Percentiles rank a stretch among this genome's conserved stretches.
Conservation (phyloP, 495 filamentous ascomycete genomes). For the Aspergillus carlsbadensis region DNA sequence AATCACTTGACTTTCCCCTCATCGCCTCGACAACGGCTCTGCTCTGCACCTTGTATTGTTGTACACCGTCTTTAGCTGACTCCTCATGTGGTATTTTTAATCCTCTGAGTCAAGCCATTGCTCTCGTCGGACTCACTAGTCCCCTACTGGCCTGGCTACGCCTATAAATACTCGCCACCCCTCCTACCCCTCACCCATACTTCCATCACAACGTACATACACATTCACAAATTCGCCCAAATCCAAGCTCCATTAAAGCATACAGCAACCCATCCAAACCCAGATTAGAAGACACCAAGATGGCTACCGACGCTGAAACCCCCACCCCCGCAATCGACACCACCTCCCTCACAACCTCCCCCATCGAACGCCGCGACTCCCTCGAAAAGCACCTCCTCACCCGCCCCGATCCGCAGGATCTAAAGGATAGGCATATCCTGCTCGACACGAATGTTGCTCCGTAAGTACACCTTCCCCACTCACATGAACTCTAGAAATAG, state of each 20-base stretch:
- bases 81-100: not conserved
- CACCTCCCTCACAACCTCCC: slow-evolving; percentile 47
- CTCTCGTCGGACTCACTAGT: too few relatives aligned
- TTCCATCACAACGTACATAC: not conserved
- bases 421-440: slow-evolving; percentile 73
- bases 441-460: slow-evolving; percentile 71
- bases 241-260: not conserved
- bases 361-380: slow-evolving; percentile 77
- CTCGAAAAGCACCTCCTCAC: slow-evolving; percentile 81
- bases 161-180: too few relatives aligned
- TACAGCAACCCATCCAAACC: not conserved
- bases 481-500: too few relatives aligned
- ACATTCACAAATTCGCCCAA: not conserved
- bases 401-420: slow-evolving; percentile 76
- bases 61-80: not conserved
- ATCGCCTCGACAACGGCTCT: slow-evolving; percentile 11
- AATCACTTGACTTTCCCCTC: slow-evolving; percentile 23
- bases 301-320: slow-evolving; percentile 15
- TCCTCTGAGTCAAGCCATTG: too few relatives aligned
- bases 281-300: not conserved
- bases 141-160: too few relatives aligned
- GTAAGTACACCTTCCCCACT: slow-evolving; percentile 41
- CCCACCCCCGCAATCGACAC: slow-evolving; percentile 32
- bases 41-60: not conserved
- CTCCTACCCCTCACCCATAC: not conserved